Conservation (phyloP, 768 basidiomycete species). For the Leccinum variicolor region DNA sequence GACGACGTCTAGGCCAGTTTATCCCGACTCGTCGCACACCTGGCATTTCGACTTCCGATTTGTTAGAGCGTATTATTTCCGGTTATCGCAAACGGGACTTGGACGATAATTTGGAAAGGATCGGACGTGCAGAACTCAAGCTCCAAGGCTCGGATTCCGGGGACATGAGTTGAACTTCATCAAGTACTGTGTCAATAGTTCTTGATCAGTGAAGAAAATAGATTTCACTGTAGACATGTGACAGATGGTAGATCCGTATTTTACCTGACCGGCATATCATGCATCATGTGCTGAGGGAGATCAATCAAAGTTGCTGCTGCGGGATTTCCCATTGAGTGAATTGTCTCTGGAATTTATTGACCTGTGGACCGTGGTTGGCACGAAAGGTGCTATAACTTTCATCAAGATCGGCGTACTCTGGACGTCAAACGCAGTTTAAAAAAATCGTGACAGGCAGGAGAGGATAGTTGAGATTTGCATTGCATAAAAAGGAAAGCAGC, state of each 20-base stretch:
- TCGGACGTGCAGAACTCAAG: constrained; percentile 72
- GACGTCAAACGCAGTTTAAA: no score
- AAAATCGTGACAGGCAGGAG: no score
- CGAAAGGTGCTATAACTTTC: no score
- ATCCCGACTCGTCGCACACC: constrained; percentile 94
- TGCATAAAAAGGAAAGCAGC: background rate
- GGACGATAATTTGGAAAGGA: constrained; percentile 86
- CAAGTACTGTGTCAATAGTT: background rate
- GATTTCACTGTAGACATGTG: background rate
- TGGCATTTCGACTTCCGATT: constrained; percentile 88
- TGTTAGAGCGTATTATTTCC: constrained; percentile 88
- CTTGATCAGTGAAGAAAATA: background rate
- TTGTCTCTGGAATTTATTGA: no score
- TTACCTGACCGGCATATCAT: no score
- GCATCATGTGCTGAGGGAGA: background rate
- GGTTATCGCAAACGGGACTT: constrained; percentile 84
- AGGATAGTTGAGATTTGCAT: no score
- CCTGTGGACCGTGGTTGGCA: no score
- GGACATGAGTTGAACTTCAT: constrained; percentile 1
- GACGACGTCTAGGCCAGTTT: constrained; percentile 68
- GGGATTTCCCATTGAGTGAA: no score
- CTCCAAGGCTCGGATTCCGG: constrained; percentile 46
- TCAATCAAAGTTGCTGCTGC: no score
- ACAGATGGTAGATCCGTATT: constrained; percentile 6
- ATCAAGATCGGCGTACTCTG: no score